Percentiles rank a stretch among this genome's conserved stretches.
These are phyloP conservation scores for Heterobasidion annosum DNA, from an alignment of 1,284 basidiomycete species.

Conservation along the genomic window DNA sequence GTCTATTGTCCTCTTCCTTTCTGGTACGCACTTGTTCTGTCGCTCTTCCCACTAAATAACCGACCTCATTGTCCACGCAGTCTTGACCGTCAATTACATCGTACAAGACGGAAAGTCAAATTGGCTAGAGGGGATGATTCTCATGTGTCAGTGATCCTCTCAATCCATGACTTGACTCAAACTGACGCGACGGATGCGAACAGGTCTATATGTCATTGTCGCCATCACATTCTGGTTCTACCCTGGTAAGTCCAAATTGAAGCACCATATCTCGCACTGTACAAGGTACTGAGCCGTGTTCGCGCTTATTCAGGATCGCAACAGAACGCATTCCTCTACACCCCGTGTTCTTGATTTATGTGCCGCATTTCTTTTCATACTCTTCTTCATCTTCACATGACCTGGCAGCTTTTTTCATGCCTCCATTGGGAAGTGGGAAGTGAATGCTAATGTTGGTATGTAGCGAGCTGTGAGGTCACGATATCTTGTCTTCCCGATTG, in stretches of 20 bases:
- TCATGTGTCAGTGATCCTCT: slow-evolving; percentile 45
- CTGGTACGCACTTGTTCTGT: slow-evolving; percentile 23
- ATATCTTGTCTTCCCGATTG: too few species aligned
- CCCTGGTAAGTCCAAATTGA: slow-evolving; percentile 25
- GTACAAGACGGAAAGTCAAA: slow-evolving; percentile 82
- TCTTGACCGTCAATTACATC: slow-evolving; percentile 76
- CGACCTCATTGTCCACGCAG: slow-evolving; percentile 19
- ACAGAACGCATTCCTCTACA: too few species aligned
- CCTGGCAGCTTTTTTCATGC: too few species aligned
- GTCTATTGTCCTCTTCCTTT: slow-evolving; percentile 39
- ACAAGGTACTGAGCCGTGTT: too few species aligned
- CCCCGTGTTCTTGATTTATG: too few species aligned
- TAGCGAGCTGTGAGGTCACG: too few species aligned
- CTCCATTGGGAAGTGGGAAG: too few species aligned
- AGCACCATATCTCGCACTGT: neutral
- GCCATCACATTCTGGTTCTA: slow-evolving; percentile 65
- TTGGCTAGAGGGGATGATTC: slow-evolving; percentile 70
- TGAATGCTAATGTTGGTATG: too few species aligned
- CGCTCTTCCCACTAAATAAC: slow-evolving; percentile 16
- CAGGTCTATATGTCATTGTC: slow-evolving; percentile 57
- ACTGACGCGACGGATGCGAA: neutral
- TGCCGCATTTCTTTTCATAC: too few species aligned
- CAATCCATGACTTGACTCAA: too few species aligned
- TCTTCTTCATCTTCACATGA: too few species aligned
- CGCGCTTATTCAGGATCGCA: slow-evolving; percentile 1